Percentiles rank a stretch among this genome's conserved stretches.
Conservation (phyloP, 495 filamentous ascomycete species). For the Xanthoparmelia taractica region DNA sequence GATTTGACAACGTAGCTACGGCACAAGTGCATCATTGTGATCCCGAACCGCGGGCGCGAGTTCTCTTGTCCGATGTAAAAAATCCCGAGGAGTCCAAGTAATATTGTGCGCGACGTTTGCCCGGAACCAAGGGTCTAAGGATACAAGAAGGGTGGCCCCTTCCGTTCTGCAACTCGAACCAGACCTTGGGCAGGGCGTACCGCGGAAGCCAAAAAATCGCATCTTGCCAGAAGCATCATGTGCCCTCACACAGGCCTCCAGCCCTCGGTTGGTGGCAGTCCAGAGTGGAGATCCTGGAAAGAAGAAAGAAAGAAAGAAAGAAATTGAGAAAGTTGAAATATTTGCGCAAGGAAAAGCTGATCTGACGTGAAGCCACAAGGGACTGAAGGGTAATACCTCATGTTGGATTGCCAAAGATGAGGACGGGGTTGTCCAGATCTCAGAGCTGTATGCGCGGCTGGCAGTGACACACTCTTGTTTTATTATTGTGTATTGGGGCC, state of each 20-base stretch:
- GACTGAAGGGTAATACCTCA: slow-evolving; percentile 24
- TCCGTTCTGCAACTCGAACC: background rate
- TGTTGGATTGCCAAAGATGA: slow-evolving; percentile 2
- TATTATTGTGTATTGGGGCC: slow-evolving; percentile 2
- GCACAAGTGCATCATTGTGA: background rate
- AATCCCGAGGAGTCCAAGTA: background rate
- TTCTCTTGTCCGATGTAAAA: background rate
- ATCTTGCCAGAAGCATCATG: background rate
- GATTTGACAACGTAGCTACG: background rate
- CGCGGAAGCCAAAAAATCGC: background rate
- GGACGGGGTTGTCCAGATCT: slow-evolving; percentile 14
- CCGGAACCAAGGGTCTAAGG: no score
- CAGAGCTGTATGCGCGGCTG: slow-evolving; percentile 21
- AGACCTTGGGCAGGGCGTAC: background rate
- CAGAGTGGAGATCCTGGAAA: slow-evolving; percentile 41
- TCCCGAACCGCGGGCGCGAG: slow-evolving; percentile 2
- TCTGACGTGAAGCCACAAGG: slow-evolving; percentile 1
- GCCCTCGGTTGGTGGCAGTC: background rate
- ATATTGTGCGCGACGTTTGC: background rate
- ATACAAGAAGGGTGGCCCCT: background rate
- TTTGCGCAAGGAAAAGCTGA: slow-evolving; percentile 6
- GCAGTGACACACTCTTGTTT: slow-evolving; percentile 24
- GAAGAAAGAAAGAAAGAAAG: slow-evolving; percentile 46
- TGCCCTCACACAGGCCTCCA: background rate
- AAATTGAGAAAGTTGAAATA: slow-evolving; percentile 31